Conservation (phyloP, 2,329 filamentous ascomycete species). For the Alternaria dauci region DNA sequence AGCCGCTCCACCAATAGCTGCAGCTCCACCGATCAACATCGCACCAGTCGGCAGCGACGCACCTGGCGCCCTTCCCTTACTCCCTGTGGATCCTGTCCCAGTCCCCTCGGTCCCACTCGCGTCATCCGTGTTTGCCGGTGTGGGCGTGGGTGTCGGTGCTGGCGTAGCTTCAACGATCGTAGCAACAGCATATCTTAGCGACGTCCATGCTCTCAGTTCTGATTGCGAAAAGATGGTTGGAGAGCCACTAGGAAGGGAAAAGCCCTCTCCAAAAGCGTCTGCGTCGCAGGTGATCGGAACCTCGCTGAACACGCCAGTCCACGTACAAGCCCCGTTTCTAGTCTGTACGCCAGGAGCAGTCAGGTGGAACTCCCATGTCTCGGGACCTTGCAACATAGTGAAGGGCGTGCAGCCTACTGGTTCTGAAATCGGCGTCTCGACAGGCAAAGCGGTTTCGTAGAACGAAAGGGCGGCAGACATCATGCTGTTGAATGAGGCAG, state of each 20-base stretch:
- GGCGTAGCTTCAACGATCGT: conserved; percentile 4
- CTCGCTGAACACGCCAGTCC: conserved; percentile 13
- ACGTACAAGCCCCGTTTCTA: conserved; percentile 11
- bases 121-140: background rate
- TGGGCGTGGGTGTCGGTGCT: background rate
- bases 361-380: conserved; percentile 10
- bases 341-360: background rate
- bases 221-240: background rate
- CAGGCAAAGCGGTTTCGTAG: too few species aligned
- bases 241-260: background rate
- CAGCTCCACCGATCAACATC: background rate
- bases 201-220: background rate
- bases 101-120: background rate
- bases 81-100: background rate
- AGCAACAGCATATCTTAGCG: conserved; percentile 9
- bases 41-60: background rate
- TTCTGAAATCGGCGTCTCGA: too few species aligned
- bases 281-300: conserved; percentile 14
- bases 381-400: conserved; percentile 14
- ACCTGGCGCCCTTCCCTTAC: conserved; percentile 1
- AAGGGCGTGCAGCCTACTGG: too few species aligned
- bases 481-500: background rate
- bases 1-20: conserved; percentile 8
- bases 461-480: too few species aligned
- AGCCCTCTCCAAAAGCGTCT: background rate